Evolutionary conservation across 164 flowering plant species (phyloP), one percentile per base, ranked within the genome.

Genomic region (Magnolia kwangsiensis): DNA sequence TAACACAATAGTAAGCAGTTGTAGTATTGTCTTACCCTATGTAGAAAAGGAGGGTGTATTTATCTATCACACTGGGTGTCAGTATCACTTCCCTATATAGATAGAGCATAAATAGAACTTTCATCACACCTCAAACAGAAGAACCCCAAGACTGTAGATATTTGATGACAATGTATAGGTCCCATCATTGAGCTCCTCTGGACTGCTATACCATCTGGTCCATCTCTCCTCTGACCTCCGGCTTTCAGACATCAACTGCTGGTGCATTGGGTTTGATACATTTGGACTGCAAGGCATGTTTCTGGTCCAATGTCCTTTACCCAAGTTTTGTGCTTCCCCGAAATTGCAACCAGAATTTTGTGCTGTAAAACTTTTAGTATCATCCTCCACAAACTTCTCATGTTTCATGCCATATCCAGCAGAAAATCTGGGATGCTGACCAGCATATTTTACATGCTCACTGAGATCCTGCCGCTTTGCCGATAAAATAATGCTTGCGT

Each of bases 101-200:
- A 70, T 31, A 58, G 29, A 23, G 37, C 31, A 18, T 14, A 72
- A 27, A 23, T 37, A 64, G 19, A 72, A 19, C 21, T 18, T 21
- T 10, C 7, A 19, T 50, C 86, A 7, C 63, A 96, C 99, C 99
- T 96, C 99, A 86, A 96, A 96, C 50, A 96, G 89, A 78, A 96
- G 92, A 81, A 96, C 87, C 68, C 99, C 99, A n/a, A 96, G 85
- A 76, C 83, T 79, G 83, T 93, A 96, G 50, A 94, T 86, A 80
- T 96, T 91, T 76, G 98, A 86, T 31, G 89, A 85, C 20, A 83
- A 69, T 21, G 89, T 82, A 84, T 86, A 82, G 21, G 79, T 75
- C 58, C 82, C 83, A 50, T 74, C 90, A 75, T 29, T 73, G 19
- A 81, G 78, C 81, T 84, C 89, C 88, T 90, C 97, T 18, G 98